Base-by-base conservation (phyloP, 2,329 filamentous ascomycete species). In the Neoarthrinium moseri region DNA sequence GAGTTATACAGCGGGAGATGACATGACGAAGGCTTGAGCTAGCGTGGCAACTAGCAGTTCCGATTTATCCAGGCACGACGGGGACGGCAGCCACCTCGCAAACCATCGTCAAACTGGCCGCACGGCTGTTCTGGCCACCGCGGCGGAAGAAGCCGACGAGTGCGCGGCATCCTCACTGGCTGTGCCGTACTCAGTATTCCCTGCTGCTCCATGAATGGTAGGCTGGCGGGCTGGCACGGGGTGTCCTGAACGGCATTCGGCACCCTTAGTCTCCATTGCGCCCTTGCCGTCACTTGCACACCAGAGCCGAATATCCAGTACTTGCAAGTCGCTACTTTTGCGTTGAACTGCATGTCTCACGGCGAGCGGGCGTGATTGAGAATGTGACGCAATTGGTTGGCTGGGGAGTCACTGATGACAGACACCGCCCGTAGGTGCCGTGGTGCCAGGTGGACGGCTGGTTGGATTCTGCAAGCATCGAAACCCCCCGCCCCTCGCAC, bases 1-100 rank as follows among this genome's bases (percentile, higher is more conserved):
- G 20, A 8, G 8, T 12, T 34, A 15, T 35, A 20, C 17, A 40
- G 37, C n/a, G n/a, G 37, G 22, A 20, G 37, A 18, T 27, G 13
- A 23, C 23, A 40, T 40, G 27, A 29, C 37, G 37, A 40, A 26
- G 29, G 37, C 30, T 40, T 17, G 10, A 23, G 12, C 37, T 40
- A 40, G 23, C 27, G 37, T 40, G 37, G 37, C 23, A 27, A 40
- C n/a, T 40, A 15, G 10, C 8, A 10, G 15, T 29, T 40, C 37
- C 22, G 37, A 27, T 27, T n/a, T 29, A 29, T 29, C 37, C 37
- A 40, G 22, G 23, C 11, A n/a, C n/a, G n/a, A n/a, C n/a, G n/a
- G n/a, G n/a, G n/a, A n/a, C n/a, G n/a, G n/a, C n/a, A n/a, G n/a
- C n/a, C n/a, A n/a, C n/a, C n/a, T n/a, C n/a, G n/a, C n/a, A n/a